phyloP scores from a whole-genome alignment of 208 protist species.

The Crithidia expoeki region DNA sequence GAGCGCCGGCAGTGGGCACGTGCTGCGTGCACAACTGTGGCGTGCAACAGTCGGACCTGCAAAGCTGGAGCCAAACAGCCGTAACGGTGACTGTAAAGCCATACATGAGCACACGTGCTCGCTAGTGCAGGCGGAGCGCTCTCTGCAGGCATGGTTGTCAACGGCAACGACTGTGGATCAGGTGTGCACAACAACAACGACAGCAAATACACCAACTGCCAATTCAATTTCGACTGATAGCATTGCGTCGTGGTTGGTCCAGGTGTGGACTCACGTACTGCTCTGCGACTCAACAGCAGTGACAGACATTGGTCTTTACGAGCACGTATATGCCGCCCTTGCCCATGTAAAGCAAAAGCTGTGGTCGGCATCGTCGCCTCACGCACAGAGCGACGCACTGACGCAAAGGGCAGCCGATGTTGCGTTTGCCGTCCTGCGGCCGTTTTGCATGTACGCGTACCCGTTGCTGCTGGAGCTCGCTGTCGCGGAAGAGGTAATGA shows the following conservation, averaged over 20 bases:
- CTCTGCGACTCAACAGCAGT: conserved; percentile 25
- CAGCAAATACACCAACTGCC: not conserved
- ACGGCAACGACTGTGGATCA: not conserved
- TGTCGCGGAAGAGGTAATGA: conserved; percentile 20
- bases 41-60: not conserved
- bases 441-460: conserved; percentile 34
- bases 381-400: not conserved
- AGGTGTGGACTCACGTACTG: conserved; percentile 26
- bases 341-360: conserved; percentile 20
- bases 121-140: not conserved
- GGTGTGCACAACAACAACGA: not conserved
- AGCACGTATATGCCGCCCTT: conserved; percentile 23
- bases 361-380: not conserved
- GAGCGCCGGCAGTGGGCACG: conserved; percentile 22
- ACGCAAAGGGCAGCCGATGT: conserved; percentile 3
- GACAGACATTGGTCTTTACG: conserved; percentile 31
- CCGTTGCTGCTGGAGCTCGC: conserved; percentile 27
- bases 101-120: not conserved
- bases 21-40: conserved; percentile 27
- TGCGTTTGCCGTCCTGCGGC: conserved; percentile 30
- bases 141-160: conserved; percentile 10
- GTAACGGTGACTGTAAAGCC: not conserved
- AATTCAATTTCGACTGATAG: not conserved
- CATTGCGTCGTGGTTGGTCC: conserved; percentile 22
- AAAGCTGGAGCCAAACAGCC: not conserved